Base-by-base conservation (phyloP, 176 grass and related monocot genomes). In the Saccharum spontaneum region DNA sequence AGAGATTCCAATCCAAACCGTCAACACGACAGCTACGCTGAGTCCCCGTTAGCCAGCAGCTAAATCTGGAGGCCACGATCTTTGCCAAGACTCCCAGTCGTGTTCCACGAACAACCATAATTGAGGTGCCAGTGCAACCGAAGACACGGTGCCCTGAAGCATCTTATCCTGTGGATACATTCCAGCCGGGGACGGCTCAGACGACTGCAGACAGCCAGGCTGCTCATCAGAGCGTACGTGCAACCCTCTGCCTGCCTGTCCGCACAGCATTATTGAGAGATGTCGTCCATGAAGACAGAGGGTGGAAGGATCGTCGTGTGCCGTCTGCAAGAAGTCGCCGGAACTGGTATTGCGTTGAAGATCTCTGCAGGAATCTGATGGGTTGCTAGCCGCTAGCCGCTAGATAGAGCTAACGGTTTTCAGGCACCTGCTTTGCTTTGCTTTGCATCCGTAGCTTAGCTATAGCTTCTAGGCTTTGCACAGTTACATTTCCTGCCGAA, bases 21-120 rank as follows among this genome's bases (percentile, higher is more conserved):
- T 67, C 67, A 54, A 75, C 85, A 87, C 43, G 69, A 74, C 78
- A 81, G 85, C 17, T 75, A n/a, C 60, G 77, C 54, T n/a, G 59
- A 54, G n/a, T 10, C 36, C 52, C 26, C 12, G 31, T 55, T 55
- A 26, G 77, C 31, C 5, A 86, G 66, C 85, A 86, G 68, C 68
- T 86, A 40, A 63, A 66, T 38, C 68, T 22, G 3, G 72, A 76
- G 33, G 31, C 15, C 61, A 3, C 16, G 28, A 44, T 9, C 0
- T 1, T 10, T 65, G n/a, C 10, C 72, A 22, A 0, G 8, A 6
- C 38, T 31, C 44, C 28, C 49, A 73, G 45, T 12, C 57, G 79
- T 40, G 15, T 3, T 6, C 15, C 22, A 46, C 12, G 55, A 46
- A 8, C 49, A 61, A 34, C 15, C 67, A 43, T 79, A 13, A 73